A percentile compares a stretch with the other conserved stretches of the same genome.
These are phyloP conservation scores for Drosera capensis DNA, from an alignment of 148 eudicot species.

Conservation along the genomic window DNA sequence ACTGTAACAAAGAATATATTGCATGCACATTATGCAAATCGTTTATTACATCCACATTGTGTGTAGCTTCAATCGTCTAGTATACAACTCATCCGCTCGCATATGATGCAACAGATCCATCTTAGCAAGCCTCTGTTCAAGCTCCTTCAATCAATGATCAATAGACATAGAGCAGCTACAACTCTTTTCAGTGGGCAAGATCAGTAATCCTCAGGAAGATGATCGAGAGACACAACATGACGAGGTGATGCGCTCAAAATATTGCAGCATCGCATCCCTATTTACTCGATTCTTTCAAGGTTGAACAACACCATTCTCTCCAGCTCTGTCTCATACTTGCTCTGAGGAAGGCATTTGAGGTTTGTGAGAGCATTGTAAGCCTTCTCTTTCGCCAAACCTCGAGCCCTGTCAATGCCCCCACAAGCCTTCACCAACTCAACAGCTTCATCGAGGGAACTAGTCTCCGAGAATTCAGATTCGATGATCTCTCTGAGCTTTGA, in stretches of 20 bases:
- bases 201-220: no score
- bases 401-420: conserved; percentile 79
- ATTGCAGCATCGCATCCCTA: not conserved
- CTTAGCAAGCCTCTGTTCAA: no score
- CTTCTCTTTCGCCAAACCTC: conserved; percentile 49
- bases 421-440: conserved; percentile 41
- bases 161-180: no score
- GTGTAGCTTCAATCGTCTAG: no score
- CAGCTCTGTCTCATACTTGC: conserved; percentile 37
- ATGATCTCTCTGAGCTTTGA: conserved; percentile 56
- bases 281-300: conserved; percentile 59
- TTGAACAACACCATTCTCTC: conserved; percentile 77
- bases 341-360: conserved; percentile 57
- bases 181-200: no score
- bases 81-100: no score
- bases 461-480: conserved; percentile 72
- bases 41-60: no score
- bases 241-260: not conserved
- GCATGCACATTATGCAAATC: no score
- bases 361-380: conserved; percentile 38
- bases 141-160: no score
- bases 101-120: no score
- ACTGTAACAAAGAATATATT: no score
- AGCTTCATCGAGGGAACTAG: conserved; percentile 65
- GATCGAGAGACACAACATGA: not conserved